Base-by-base conservation (phyloP, 2,329 filamentous ascomycete species). In the Orbilia oligospora region DNA sequence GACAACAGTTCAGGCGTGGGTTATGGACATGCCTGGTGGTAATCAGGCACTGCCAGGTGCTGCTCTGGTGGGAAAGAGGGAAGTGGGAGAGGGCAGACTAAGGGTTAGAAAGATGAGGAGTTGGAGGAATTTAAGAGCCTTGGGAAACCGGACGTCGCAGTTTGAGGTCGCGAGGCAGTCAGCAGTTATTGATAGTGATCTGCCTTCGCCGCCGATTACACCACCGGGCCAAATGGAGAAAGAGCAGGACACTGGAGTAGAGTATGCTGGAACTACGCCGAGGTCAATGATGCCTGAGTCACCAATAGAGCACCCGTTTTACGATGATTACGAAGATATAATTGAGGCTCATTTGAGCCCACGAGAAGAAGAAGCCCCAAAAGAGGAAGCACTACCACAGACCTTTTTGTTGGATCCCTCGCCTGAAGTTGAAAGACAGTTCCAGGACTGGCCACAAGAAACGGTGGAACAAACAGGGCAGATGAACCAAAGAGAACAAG, bases 131-230 rank as follows among this genome's bases (percentile, higher is more conserved):
- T 38, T 79, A 3, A 61, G 75, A 27, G 75, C 75, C 6, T 46
- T 72, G 64, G 70, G 68, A n/a, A 79, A 49, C 6, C 24, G 68
- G 48, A 72, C 75, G 16, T 79, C 68, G 12, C 73, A 64, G 14
- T 77, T 77, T 63, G 73, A 71, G 18, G 30, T 63, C 27, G 20
- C 71, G 6, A 66, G 56, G 51, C 53, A 67, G 44, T 56, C 61
- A 4, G 36, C 27, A 33, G 49, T 49, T 12, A 5, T 53, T 1
- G 67, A 71, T n/a, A 65, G 49, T 10, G 36, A 61, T 41, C 8
- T 73, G 20, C 75, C 75, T 41, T 79, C 75, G 14, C 75, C 75
- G n/a, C 75, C 75, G 12, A 79, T 79, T 51, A 79, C 75, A 18
- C 75, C 75, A 12, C 75, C 75, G 10, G 68, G 56, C 3, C 63